These are phyloP conservation scores for Solanum appendiculatum DNA, from an alignment of 257 asterid species.

Conservation along the genomic window DNA sequence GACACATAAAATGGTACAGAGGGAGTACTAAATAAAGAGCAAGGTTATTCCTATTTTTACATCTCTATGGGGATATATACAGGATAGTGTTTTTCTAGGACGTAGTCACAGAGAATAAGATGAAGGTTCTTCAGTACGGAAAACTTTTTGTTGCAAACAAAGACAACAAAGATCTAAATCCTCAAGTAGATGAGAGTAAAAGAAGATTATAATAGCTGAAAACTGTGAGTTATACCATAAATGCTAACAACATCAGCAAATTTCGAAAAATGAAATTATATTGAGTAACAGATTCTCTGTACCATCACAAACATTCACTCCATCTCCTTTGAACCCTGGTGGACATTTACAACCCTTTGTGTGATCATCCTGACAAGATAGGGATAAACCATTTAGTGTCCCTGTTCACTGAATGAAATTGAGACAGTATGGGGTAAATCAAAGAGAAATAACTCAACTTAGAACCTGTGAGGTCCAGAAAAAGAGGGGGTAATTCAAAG, in stretches of 20 bases:
- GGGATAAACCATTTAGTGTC: not conserved
- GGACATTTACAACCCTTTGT: slow-evolving; percentile 91
- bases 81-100: not conserved
- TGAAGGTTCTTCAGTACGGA: not conserved
- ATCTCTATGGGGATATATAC: not conserved
- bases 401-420: not conserved
- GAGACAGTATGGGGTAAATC: not conserved
- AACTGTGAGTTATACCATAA: not conserved
- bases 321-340: slow-evolving; percentile 91
- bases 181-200: not conserved
- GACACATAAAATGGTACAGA: not conserved
- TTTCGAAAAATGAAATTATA: not conserved
- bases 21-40: not conserved
- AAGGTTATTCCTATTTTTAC: not conserved
- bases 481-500: not conserved
- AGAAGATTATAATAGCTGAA: not conserved
- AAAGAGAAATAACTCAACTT: not conserved
- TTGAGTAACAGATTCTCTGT: not conserved
- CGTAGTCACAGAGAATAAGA: not conserved
- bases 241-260: not conserved
- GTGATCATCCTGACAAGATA: slow-evolving; percentile 48
- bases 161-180: not conserved
- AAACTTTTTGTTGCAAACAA: not conserved
- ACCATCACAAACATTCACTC: slow-evolving; percentile 83
- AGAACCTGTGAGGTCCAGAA: not conserved